Evolutionary conservation across 2,329 filamentous ascomycete species (phyloP), one percentile per base, ranked within the genome.

Genomic region (Curvularia sp.): DNA sequence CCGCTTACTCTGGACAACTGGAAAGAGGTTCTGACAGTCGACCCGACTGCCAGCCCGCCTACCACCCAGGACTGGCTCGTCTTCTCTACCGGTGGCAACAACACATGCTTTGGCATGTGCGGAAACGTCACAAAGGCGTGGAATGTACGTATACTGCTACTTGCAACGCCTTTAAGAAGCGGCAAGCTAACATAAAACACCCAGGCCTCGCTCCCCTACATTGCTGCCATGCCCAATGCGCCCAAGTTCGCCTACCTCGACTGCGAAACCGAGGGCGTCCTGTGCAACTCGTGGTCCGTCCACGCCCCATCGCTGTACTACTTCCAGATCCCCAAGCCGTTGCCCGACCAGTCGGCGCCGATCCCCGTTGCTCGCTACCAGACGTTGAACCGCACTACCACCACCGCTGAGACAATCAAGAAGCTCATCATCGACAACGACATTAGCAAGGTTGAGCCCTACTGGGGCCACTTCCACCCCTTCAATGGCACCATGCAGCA

Each of bases 21-120:
- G 89, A 86, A 88, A 75, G 79, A 88, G 26, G 86, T 87, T 2
- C 81, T 94, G 60, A 88, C 81, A 50, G 85, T 86, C 30, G 81
- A 86, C 57, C 80, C 85, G 60, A 77, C 85, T 8, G 85, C 78
- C 28, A 83, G 85, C 61, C 84, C 72, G 53, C 75, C 85, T 10
- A 83, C 79, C 7, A 88, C 90, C 5, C 88, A 89, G 77, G 88
- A 92, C 78, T 93, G 89, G 89, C 88, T 90, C 82, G 81, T 94
- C 61, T 83, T 90, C 66, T 79, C 92, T 66, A 90, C 88, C 9
- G 91, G 91, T 55, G 83, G 89, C 67, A 93, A 93, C 82, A 89
- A 88, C 80, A 92, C 90, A 31, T 94, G 91, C 80, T 89, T 84
- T 73, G 90, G 89, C 67, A 83, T 85, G 71, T 94, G 91, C 78